Base-by-base conservation (phyloP, 306 rosid genomes). In the Begonia fuchsioides region DNA sequence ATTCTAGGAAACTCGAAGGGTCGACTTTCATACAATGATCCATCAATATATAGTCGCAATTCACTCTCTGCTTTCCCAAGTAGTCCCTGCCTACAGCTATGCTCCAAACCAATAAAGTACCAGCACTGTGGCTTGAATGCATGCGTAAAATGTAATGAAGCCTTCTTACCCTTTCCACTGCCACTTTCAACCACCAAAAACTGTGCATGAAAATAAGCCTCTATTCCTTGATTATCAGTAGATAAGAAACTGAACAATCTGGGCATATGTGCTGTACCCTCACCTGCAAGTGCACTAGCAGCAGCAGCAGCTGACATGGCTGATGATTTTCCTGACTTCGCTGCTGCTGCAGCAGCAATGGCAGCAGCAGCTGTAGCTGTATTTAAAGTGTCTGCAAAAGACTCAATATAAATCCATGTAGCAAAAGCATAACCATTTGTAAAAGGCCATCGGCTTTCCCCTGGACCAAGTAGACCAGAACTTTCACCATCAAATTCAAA, bases 291-390 rank as follows among this genome's bases (percentile, higher is more conserved):
- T 38, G 95, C 98, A 69, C 98, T 85, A 57, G 98, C 98, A 47
- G 98, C 98, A 11, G 98, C 98, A 35, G 98, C 98, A 67, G 98
- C 95, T 18, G 98, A 85, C 94, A 90, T 78, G 50, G 95, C 98
- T 43, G 98, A 90, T 14, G 98, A 81, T 68, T 84, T 90, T 54
- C 98, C 98, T 2, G 98, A 85, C 63, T 67, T 90, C 12, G 94
- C 98, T 1, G 94, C 87, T 38, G 92, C 95, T 35, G 98, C 95
- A 18, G 95, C 95, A 48, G 98, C 98, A 67, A 90, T 90, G 45
- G 98, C 98, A 52, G 98, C 98, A 32, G 98, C 98, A 54, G 94
- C 98, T 19, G 98, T 90, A 50, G 98, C 98, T 52, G 95, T 74
- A 64, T 82, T 90, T 64, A 90, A 62, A 17, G 98, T 85, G 44